phyloP scores from a whole-genome alignment of 164 flowering plant species.

The Houttuynia cordata region DNA sequence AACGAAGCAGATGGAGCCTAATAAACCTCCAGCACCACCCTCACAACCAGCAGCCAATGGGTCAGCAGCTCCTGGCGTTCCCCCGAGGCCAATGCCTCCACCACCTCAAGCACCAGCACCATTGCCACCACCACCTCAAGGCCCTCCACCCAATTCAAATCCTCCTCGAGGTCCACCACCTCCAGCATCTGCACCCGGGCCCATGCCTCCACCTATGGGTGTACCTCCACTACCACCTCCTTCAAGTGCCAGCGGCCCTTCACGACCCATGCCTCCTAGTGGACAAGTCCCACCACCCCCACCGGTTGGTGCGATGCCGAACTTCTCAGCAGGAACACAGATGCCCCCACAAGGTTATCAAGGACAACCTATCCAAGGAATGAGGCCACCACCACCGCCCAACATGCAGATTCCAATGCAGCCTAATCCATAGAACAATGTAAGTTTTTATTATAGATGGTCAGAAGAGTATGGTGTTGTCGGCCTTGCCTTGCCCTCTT shows the following conservation, averaged over 20 bases:
- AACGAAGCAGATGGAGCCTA: conserved; percentile 70
- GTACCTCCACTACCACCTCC: conserved; percentile 60
- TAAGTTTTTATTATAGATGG: no score
- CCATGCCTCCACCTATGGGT: not conserved
- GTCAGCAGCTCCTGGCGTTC: conserved; percentile 52
- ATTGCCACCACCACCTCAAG: conserved; percentile 42
- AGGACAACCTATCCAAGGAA: conserved; percentile 36
- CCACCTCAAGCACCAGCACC: conserved; percentile 63
- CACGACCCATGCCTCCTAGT: conserved; percentile 89
- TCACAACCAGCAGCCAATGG: conserved; percentile 59
- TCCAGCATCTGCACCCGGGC: conserved; percentile 24
- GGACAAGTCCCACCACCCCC: conserved; percentile 85
- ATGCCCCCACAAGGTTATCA: conserved; percentile 66
- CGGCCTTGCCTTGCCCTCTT: no score
- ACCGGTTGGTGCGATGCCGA: conserved; percentile 63
- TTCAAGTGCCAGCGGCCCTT: conserved; percentile 62
- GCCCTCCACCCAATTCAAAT: conserved; percentile 31
- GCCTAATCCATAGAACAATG: not conserved
- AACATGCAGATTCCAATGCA: conserved; percentile 32
- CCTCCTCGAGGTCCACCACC: conserved; percentile 60
- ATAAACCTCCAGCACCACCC: conserved; percentile 45
- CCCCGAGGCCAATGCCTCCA: conserved; percentile 52
- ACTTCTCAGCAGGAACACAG: conserved; percentile 50
- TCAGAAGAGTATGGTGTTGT: no score
- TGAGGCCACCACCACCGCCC: conserved; percentile 40